A percentile compares a stretch with the other conserved stretches of the same genome.
Conservation (phyloP, 2,329 filamentous ascomycete species). For the Beauveria sp. region DNA sequence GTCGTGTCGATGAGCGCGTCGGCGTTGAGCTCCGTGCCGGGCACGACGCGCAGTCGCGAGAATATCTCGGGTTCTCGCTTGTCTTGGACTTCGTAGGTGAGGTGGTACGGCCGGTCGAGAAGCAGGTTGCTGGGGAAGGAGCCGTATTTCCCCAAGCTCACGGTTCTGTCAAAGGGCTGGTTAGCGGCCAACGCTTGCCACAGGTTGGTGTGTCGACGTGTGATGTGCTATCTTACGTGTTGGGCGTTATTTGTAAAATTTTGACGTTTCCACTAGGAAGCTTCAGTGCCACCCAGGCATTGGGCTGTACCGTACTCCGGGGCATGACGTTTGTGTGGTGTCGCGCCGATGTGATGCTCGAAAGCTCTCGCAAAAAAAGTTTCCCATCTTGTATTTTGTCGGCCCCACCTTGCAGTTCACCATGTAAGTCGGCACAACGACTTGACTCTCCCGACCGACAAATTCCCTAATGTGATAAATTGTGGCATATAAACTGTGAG, state of each 20-base stretch:
- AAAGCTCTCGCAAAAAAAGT: not conserved
- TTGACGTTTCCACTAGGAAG: slow-evolving; percentile 51
- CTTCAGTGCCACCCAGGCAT: slow-evolving; percentile 53
- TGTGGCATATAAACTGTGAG: not conserved
- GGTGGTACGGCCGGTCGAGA: slow-evolving; percentile 81
- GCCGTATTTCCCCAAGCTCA: slow-evolving; percentile 89
- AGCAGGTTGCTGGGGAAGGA: slow-evolving; percentile 83
- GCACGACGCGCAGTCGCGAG: slow-evolving; percentile 67
- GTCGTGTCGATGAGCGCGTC: slow-evolving; percentile 54
- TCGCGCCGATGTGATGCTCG: not conserved
- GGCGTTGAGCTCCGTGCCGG: slow-evolving; percentile 73
- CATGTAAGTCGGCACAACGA: slow-evolving; percentile 2
- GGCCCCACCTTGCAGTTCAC: not conserved
- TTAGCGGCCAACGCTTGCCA: not conserved
- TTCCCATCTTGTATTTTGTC: not conserved
- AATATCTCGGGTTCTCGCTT: slow-evolving; percentile 55
- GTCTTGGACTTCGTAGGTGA: slow-evolving; percentile 85
- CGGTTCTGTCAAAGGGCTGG: slow-evolving; percentile 49
- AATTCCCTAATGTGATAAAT: not conserved
- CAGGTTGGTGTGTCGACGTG: slow-evolving; percentile 1
- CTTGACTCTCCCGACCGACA: not conserved
- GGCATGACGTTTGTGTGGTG: slow-evolving; percentile 18
- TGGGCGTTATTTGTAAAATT: slow-evolving; percentile 50
- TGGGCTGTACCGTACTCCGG: slow-evolving; percentile 36
- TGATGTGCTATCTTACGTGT: slow-evolving; percentile 42